Evolutionary conservation across 352 stramenopile species (phyloP), one percentile per base, ranked within the genome.

Genomic region (Pythium utonaiense): DNA sequence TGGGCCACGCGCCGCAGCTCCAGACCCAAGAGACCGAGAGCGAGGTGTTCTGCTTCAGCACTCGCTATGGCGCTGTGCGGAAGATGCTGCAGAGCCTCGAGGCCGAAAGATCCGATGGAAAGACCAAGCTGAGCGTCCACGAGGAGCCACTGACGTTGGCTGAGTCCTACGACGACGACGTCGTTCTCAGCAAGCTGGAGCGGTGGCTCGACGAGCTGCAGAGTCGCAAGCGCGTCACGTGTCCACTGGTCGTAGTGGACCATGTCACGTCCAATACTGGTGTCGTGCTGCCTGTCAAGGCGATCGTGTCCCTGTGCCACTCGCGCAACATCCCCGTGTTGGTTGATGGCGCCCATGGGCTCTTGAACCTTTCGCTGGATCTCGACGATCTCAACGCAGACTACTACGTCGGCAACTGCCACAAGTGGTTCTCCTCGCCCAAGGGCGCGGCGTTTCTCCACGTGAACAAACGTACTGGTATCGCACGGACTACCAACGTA

Each of bases 261-360:
- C 91, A 98, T 49, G 91, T 97, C 51, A 98, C 93, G 30, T 97
- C 88, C 40, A 98, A 97, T 69, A 98, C 93, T 10, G 93, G 90
- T 1, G 74, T 98, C 21, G 66, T 85, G 28, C 74, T 98, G 45
- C 93, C 93, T 7, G 80, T 98, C 6, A 58, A 86, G 51, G 60
- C 73, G 13, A 82, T 98, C 49, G 78, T 96, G 0, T 65, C 73
- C 31, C 45, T 75, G n/a, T 96, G 80, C 25, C 78, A 83, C 21
- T 42, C 38, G 40, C 65, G 62, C 12, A 57, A 60, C 3, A 73
- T 90, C 16, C 67, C 89, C 1, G 80, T 97, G 12, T 70, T 96
- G 1, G 79, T 98, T 5, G 95, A 98, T 69, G 95, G 91, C 53
- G 95, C 95, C 0, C 93, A 98, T 67, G 86, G 77, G 24, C 73